These are phyloP conservation scores for Brassica rapa DNA, from an alignment of 345 rosid genomes.

Conservation along the genomic window DNA sequence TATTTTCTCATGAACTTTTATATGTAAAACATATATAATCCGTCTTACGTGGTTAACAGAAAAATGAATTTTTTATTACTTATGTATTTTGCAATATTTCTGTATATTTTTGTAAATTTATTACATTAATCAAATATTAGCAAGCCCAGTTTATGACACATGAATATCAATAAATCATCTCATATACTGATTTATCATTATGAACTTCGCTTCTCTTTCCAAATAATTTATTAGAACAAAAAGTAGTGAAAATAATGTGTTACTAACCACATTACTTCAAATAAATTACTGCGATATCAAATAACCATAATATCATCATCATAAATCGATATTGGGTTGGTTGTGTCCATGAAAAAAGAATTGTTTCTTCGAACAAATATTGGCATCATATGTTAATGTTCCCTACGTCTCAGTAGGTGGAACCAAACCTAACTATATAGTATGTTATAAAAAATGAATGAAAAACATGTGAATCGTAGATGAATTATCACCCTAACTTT, in stretches of 20 bases:
- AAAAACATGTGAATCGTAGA: slow-evolving; percentile 23
- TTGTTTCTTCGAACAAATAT: neutral
- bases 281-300: slow-evolving; percentile 6
- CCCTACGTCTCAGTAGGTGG: slow-evolving; percentile 26
- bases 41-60: too few relatives aligned
- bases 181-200: neutral
- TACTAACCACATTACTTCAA: slow-evolving; percentile 11
- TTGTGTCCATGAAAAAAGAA: neutral
- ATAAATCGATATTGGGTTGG: neutral
- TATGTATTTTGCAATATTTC: neutral
- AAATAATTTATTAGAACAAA: neutral
- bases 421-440: neutral
- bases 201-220: neutral
- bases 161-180: neutral
- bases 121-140: neutral
- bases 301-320: neutral
- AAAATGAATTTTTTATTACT: neutral
- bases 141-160: neutral
- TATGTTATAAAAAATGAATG: neutral
- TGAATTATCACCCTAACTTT: neutral
- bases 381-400: slow-evolving; percentile 2
- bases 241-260: neutral
- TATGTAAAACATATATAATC: too few relatives aligned
- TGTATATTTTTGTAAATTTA: neutral
- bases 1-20: neutral